Conservation (phyloP, 371 early-diverging fungal genomes). For the Actinomortierella ambigua region DNA sequence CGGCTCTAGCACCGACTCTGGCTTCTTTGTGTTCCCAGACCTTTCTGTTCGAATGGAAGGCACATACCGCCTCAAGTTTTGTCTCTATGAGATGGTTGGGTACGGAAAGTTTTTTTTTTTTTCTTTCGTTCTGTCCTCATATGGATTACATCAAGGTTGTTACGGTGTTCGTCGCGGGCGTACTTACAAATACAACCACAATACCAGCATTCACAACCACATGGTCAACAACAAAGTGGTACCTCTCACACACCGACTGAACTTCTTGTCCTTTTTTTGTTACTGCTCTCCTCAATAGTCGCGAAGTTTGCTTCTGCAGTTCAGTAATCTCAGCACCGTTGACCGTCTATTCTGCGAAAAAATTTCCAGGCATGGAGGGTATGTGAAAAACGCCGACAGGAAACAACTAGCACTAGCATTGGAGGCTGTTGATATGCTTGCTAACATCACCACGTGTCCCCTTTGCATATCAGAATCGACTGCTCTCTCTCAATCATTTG, state of each 20-base stretch:
- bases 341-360: slow-evolving; percentile 94
- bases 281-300: slow-evolving; percentile 15
- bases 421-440: too few relatives aligned
- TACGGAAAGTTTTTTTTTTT: slow-evolving; percentile 4
- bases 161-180: too few relatives aligned
- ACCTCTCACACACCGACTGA: background rate
- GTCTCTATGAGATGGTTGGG: slow-evolving; percentile 88
- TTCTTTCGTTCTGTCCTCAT: too few relatives aligned
- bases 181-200: too few relatives aligned
- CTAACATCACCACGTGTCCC: too few relatives aligned
- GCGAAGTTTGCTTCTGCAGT: slow-evolving; percentile 81
- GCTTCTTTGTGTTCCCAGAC: slow-evolving; percentile 97
- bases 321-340: slow-evolving; percentile 81
- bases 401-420: too few relatives aligned
- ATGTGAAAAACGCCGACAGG: background rate
- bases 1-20: slow-evolving; percentile 73
- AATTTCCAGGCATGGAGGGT: slow-evolving; percentile 91
- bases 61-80: slow-evolving; percentile 86
- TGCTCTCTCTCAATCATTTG: slow-evolving; percentile 84
- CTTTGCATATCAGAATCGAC: slow-evolving; percentile 73
- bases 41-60: slow-evolving; percentile 94
- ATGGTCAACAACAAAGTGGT: background rate
- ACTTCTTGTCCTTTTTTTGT: background rate
- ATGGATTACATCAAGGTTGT: too few relatives aligned
- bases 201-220: too few relatives aligned